Conservation (phyloP, 306 rosid genomes). For the Cucumis hystrix region DNA sequence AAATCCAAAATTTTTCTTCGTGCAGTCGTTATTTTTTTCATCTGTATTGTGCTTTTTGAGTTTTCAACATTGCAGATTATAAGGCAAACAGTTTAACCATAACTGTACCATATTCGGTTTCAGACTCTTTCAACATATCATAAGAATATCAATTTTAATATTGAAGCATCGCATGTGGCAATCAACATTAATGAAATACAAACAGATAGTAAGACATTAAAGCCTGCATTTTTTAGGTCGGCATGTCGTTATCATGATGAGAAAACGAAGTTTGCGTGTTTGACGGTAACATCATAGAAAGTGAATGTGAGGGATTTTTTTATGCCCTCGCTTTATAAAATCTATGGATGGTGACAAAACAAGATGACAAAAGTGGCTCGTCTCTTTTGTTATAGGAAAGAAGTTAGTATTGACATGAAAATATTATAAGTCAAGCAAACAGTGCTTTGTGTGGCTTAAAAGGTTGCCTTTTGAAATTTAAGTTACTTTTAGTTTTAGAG, state of each 20-base stretch:
- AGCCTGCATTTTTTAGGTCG: not conserved
- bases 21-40: not conserved
- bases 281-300: not conserved
- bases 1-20: not conserved
- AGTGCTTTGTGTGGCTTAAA: not conserved
- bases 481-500: not conserved
- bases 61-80: not conserved
- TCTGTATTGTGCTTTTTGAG: not conserved
- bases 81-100: not conserved
- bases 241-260: not conserved
- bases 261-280: not conserved
- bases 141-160: not conserved
- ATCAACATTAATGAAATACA: not conserved
- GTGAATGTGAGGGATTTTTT: not conserved
- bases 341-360: constrained; percentile 3
- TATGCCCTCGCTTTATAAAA: not conserved
- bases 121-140: not conserved
- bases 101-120: not conserved
- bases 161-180: not conserved
- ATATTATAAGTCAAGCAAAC: not conserved
- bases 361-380: not conserved
- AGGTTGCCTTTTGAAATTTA: not conserved
- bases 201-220: not conserved
- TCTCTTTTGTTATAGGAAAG: not conserved
- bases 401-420: not conserved